A percentile compares a stretch with the other conserved stretches of the same genome.
Evolutionary conservation across 768 basidiomycete species (phyloP).

Genomic region (Pleurotus cornucopiae): DNA sequence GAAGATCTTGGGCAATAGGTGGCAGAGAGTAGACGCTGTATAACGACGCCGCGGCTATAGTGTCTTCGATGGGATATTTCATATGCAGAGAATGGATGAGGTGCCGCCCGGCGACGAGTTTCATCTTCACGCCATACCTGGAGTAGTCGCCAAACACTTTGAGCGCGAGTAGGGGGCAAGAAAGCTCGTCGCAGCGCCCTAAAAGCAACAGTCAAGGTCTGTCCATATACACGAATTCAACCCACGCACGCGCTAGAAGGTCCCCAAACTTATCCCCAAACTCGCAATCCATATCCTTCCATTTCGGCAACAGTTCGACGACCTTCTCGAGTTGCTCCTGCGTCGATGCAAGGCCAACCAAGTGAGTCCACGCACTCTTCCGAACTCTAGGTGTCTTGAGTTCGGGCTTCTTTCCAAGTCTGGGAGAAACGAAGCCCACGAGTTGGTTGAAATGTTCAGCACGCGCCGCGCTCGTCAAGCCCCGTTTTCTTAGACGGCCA

Average conservation of each 20-base stretch:
- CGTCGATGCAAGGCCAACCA: slow-evolving; percentile 46
- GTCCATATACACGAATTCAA: not conserved
- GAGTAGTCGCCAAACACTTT: slow-evolving; percentile 58
- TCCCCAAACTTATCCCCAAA: slow-evolving; percentile 38
- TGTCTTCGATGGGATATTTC: slow-evolving; percentile 40
- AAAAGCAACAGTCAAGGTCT: not conserved
- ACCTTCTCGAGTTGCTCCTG: slow-evolving; percentile 46
- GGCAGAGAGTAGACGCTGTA: slow-evolving; percentile 52
- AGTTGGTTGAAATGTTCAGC: slow-evolving; percentile 29
- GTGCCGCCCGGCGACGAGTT: slow-evolving; percentile 46
- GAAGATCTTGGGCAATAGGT: slow-evolving; percentile 48
- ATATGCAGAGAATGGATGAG: slow-evolving; percentile 54
- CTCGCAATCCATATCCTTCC: slow-evolving; percentile 38
- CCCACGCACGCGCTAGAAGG: slow-evolving; percentile 50
- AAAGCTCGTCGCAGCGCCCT: slow-evolving; percentile 63
- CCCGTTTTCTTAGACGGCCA: slow-evolving; percentile 14
- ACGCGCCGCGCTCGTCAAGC: slow-evolving; percentile 26
- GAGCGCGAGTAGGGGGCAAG: slow-evolving; percentile 52
- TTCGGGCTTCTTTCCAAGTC: slow-evolving; percentile 34
- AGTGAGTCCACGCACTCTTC: slow-evolving; percentile 43
- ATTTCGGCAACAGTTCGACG: slow-evolving; percentile 42
- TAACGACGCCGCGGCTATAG: slow-evolving; percentile 48
- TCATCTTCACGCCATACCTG: slow-evolving; percentile 54
- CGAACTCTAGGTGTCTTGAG: slow-evolving; percentile 31
- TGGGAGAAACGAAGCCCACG: slow-evolving; percentile 29